A percentile compares a stretch with the other conserved stretches of the same genome.
Evolutionary conservation across 345 rosid species (phyloP).

Genomic region (Capsella bursapastoris): DNA sequence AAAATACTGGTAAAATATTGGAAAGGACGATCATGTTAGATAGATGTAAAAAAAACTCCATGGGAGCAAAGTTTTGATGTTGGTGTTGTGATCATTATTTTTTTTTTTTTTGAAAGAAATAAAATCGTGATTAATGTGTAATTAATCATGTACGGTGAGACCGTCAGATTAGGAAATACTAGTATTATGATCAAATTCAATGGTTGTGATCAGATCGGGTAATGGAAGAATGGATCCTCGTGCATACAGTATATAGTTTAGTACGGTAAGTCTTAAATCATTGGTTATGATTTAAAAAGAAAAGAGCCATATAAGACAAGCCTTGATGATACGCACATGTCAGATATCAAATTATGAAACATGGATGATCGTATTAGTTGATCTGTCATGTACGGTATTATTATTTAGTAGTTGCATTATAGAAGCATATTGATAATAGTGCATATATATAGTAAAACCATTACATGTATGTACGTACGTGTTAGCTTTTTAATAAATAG

Average conservation of each 20-base stretch:
- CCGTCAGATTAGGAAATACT: too few relatives aligned
- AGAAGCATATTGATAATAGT: background rate
- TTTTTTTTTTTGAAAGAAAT: background rate
- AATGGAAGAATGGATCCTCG: background rate
- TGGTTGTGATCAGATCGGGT: background rate
- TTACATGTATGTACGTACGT: background rate
- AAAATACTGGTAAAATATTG: background rate
- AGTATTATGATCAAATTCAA: background rate
- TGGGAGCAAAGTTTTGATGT: background rate
- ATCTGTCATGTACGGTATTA: background rate
- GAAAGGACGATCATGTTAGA: background rate
- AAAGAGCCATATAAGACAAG: slow-evolving; percentile 13
- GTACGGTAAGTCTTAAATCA: background rate
- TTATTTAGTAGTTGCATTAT: background rate
- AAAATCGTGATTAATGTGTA: background rate
- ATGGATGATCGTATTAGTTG: background rate
- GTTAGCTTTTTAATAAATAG: background rate
- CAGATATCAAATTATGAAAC: slow-evolving; percentile 4
- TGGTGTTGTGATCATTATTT: background rate
- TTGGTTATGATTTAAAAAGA: background rate
- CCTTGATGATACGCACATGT: slow-evolving; percentile 1
- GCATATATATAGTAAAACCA: background rate
- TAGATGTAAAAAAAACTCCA: background rate
- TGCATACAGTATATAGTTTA: background rate
- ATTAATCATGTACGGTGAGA: background rate